Evolutionary conservation across 2,329 filamentous ascomycete genomes (phyloP).

Genomic region (Bipolaris cookei): DNA sequence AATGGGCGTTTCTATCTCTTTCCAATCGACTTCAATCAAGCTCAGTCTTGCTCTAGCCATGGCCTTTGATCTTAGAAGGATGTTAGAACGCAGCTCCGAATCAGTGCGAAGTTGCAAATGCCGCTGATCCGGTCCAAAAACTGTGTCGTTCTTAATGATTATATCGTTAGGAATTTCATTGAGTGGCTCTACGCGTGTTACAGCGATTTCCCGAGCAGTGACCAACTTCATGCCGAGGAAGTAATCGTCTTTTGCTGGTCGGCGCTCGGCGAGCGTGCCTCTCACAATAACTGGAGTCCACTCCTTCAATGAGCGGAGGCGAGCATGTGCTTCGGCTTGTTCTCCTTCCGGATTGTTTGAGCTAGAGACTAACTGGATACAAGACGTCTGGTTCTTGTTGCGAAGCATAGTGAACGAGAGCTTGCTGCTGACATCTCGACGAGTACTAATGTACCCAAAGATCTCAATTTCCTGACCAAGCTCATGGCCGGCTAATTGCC

Average conservation of each 20-base stretch:
- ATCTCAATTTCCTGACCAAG: slow-evolving; percentile 17
- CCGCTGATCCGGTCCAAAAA: slow-evolving; percentile 75
- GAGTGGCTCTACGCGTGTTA: slow-evolving; percentile 69
- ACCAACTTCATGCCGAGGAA: slow-evolving; percentile 44
- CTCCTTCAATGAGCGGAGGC: slow-evolving; percentile 54
- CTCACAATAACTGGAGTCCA: slow-evolving; percentile 63
- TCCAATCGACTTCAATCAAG: slow-evolving; percentile 64
- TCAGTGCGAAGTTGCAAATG: slow-evolving; percentile 87
- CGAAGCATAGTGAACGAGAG: slow-evolving; percentile 72
- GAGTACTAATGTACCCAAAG: slow-evolving; percentile 72
- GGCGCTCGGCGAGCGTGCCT: slow-evolving; percentile 56
- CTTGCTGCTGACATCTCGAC: slow-evolving; percentile 70
- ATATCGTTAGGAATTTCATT: slow-evolving; percentile 78
- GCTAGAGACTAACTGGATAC: slow-evolving; percentile 60
- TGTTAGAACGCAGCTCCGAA: slow-evolving; percentile 66
- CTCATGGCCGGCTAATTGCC: not conserved
- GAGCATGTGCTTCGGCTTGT: slow-evolving; percentile 36
- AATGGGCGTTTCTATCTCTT: slow-evolving; percentile 88
- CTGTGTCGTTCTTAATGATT: slow-evolving; percentile 74
- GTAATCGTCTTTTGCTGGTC: slow-evolving; percentile 43
- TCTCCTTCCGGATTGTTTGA: slow-evolving; percentile 37
- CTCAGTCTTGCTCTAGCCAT: slow-evolving; percentile 60
- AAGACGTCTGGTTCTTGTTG: slow-evolving; percentile 52
- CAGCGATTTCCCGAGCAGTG: slow-evolving; percentile 62
- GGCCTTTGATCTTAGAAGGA: slow-evolving; percentile 72